Base-by-base conservation (phyloP, 805 yeast genomes). In the Yueomyces sinensis region DNA sequence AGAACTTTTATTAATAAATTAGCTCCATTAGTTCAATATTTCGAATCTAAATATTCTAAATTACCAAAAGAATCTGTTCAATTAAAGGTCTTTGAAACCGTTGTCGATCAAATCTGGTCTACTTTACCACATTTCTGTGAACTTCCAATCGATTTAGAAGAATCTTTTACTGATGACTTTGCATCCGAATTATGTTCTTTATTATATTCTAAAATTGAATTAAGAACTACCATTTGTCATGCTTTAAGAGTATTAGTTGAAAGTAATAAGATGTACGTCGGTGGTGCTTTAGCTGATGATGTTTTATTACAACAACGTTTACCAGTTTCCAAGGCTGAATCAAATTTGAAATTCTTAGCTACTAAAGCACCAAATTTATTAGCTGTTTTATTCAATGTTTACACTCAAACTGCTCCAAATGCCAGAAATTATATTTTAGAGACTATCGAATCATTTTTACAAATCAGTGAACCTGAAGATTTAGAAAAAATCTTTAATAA, bases 91-190 rank as follows among this genome's bases (percentile, higher is more conserved):
- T 81, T 82, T 52, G 70, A 75, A 46, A 89, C 98, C 2, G 73
- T 91, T 31, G 65, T 82, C 29, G 94, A 82, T 52, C 99, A 91
- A 65, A 67, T 87, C 24, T 86, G 96, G 96, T 76, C 93, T 1
- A 64, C 87, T 42, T 64, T 91, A 41, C 95, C 97, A 14, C 80
- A 76, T 45, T 91, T 86, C 57, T 79, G 91, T 51, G 91, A 82
- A 51, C 66, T 87, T 46, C 95, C 97, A 24, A 63, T 62, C 18
- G 98, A 91, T 58, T 63, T 84, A 44, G 55, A 51, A 17, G 47
- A 51, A 7, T 62, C 82, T 0, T 84, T 89, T 51, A 71, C 73
- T 36, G 83, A 78, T 52, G 70, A 68, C 18, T 83, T 86, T 62
- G 95, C 95, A 9, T 72, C 84, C 35, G 59, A 67, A 23, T 62